phyloP scores from a whole-genome alignment of 2,329 filamentous ascomycete genomes.

The Talaromyces sp. region DNA sequence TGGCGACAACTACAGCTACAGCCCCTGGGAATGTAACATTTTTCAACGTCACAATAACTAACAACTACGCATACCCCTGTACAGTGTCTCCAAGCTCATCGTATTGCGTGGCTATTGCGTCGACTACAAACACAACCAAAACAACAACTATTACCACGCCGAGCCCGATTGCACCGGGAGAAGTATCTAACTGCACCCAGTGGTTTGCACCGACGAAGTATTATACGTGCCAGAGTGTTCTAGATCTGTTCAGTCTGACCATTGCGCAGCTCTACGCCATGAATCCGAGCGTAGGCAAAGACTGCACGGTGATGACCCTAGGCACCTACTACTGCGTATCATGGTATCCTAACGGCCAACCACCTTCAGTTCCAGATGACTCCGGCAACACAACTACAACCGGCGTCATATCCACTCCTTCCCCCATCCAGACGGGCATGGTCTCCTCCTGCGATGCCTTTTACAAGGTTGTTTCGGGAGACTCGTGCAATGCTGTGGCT shows the following conservation, averaged over 20 bases:
- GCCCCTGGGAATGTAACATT: no score
- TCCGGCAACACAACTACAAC: neutral
- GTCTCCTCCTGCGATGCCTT: neutral
- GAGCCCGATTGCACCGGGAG: neutral
- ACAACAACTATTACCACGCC: neutral
- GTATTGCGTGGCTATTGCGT: neutral
- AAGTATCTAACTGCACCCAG: neutral
- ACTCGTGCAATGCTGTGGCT: neutral
- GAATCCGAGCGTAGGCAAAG: constrained; percentile 23
- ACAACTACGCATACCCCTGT: neutral
- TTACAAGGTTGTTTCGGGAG: neutral
- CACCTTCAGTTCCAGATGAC: neutral
- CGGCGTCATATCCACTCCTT: neutral
- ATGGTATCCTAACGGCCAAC: neutral
- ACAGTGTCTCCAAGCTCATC: neutral
- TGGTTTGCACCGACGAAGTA: neutral
- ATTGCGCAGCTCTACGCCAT: constrained; percentile 2
- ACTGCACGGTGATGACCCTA: constrained; percentile 20
- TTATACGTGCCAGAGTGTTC: neutral
- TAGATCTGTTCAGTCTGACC: neutral
- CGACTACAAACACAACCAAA: no score
- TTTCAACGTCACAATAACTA: neutral
- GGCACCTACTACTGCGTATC: constrained; percentile 18
- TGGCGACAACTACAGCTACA: neutral
- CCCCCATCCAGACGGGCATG: constrained; percentile 1